Evolutionary conservation across 164 flowering plant genomes (phyloP), one percentile per base, ranked within the genome.

Genomic region (Macadamia tetraphylla): DNA sequence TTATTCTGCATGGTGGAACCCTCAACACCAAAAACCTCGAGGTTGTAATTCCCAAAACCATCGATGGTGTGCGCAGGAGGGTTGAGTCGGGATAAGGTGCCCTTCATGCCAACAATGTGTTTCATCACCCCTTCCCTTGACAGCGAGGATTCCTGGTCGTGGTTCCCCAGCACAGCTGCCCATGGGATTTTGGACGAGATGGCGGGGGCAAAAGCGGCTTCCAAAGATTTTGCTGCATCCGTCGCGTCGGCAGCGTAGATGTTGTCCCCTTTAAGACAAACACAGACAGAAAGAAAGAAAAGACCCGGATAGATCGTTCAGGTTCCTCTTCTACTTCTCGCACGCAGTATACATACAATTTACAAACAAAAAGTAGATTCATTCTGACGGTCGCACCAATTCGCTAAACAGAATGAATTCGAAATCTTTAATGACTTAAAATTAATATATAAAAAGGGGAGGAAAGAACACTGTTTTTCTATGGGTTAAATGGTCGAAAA

Each of bases 91-190:
- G 99, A 80, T 63, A 94, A 52, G 1, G 99, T 86, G 61, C 80
- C 62, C 63, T 84, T 77, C 88, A 94, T 73, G 13, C 79, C 75
- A 13, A 77, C 87, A 1, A 94, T 77, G 71, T 94, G 85, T 64
- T 81, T 88, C 99, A 94, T 94, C 58, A 94, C 90, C 2, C 79
- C 91, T 78, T 81, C 85, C 79, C 98, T 84, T 1, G 92, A 82
- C 30, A 92, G 76, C 0, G 91, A 73, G 5, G 88, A 82, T 78
- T 94, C 92, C 71, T 90, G 97, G 67, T 94, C 99, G 66, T 94
- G 99, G 83, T 94, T 94, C 29, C 99, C 99, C 18, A 92, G 80
- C 31, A 94, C 88, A 18, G 95, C 99, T 1, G 87, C 98, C 99
- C 99, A 94, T 15, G 99, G 97, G 60, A 86, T 83, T 48, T 74